Conservation (phyloP, 1,284 basidiomycete species). For the Ganoderma lingzhi region DNA sequence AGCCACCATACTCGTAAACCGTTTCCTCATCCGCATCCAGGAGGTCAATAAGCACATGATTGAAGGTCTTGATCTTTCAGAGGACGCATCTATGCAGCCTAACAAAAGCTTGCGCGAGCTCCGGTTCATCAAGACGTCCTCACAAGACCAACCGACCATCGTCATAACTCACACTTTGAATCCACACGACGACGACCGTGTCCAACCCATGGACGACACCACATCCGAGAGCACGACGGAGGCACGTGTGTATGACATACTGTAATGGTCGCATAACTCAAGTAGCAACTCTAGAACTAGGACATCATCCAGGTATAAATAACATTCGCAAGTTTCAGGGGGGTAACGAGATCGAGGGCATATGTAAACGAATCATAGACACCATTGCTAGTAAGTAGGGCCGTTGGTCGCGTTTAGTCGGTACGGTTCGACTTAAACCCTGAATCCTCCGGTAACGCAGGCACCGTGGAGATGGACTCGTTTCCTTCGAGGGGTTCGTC, state of each 20-base stretch:
- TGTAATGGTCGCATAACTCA: neutral
- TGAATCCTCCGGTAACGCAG: constrained; percentile 7
- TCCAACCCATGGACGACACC: neutral
- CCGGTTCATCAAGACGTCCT: neutral
- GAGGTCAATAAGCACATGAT: neutral
- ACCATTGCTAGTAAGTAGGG: neutral
- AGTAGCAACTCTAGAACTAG: neutral
- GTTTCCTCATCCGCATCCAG: constrained; percentile 1
- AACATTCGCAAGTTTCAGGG: neutral
- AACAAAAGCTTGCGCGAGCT: neutral
- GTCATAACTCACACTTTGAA: neutral
- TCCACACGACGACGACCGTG: neutral
- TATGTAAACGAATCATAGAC: constrained; percentile 1
- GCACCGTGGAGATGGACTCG: constrained; percentile 14
- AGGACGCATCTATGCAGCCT: neutral
- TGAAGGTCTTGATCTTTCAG: neutral
- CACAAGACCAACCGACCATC: neutral
- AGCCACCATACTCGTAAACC: neutral
- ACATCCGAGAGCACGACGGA: neutral
- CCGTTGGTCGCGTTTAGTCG: neutral
- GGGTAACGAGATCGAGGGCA: neutral
- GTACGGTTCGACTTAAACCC: constrained; percentile 16
- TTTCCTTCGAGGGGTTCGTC: constrained; percentile 38
- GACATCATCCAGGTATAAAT: neutral
- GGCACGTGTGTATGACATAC: neutral